A percentile compares a stretch with the other conserved stretches of the same genome.
Conservation (phyloP, 768 basidiomycete genomes). For the Kwoniella heveanensis region DNA sequence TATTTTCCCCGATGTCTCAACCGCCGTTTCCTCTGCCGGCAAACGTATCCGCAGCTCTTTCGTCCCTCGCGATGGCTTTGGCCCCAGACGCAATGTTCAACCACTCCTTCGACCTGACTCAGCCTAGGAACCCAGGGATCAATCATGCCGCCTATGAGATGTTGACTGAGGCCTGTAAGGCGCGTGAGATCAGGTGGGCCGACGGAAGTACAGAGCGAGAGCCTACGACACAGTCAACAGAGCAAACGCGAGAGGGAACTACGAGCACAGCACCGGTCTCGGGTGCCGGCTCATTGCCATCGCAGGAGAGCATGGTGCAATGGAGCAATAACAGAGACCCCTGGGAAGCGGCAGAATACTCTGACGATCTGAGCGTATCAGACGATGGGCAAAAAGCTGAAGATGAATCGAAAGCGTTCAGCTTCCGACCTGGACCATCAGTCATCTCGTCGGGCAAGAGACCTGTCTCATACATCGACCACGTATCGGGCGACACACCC, state of each 20-base stretch:
- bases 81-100: slow-evolving; percentile 28
- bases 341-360: slow-evolving; percentile 21
- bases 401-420: neutral
- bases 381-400: neutral
- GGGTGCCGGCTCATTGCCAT: neutral
- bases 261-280: neutral
- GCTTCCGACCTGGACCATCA: neutral
- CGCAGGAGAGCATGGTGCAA: neutral
- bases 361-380: slow-evolving; percentile 16
- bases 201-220: slow-evolving; percentile 6
- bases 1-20: slow-evolving; percentile 15
- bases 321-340: slow-evolving; percentile 1
- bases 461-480: slow-evolving; percentile 5
- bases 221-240: neutral
- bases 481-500: slow-evolving; percentile 5
- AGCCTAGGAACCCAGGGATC: slow-evolving; percentile 15
- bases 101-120: neutral
- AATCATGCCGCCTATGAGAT: slow-evolving; percentile 20
- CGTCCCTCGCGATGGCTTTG: slow-evolving; percentile 37
- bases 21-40: slow-evolving; percentile 37
- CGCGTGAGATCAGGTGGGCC: slow-evolving; percentile 29
- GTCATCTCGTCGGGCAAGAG: neutral
- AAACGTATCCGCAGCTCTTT: slow-evolving; percentile 40
- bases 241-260: neutral
- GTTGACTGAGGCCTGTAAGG: slow-evolving; percentile 18